Evolutionary conservation across 495 filamentous ascomycete genomes (phyloP).

Genomic region (Penicillium alfredii): DNA sequence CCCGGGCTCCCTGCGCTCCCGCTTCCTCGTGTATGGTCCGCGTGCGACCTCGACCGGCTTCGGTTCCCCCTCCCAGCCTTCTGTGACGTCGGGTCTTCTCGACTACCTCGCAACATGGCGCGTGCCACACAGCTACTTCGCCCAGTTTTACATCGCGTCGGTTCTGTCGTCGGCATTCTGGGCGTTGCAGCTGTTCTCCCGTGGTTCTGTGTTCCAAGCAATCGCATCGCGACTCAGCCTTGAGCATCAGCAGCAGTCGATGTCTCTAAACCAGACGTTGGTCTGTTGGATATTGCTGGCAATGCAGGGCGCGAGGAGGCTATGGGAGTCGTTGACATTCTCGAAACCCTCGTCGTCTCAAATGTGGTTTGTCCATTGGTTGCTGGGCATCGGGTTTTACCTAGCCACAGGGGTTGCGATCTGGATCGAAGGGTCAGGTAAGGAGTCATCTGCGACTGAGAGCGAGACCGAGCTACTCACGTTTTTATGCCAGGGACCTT

Average conservation of each 20-base stretch:
- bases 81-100: slow-evolving; percentile 29
- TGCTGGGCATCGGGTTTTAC: slow-evolving; percentile 76
- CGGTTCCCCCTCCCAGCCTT: slow-evolving; percentile 2
- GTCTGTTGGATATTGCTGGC: slow-evolving; percentile 65
- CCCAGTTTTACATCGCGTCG: slow-evolving; percentile 76
- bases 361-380: slow-evolving; percentile 83
- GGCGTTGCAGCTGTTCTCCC: slow-evolving; percentile 56
- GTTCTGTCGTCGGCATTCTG: slow-evolving; percentile 70
- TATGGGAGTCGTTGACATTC: slow-evolving; percentile 64
- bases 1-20: slow-evolving; percentile 43
- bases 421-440: slow-evolving; percentile 84
- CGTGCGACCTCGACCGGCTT: slow-evolving; percentile 36
- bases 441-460: no score
- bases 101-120: slow-evolving; percentile 48
- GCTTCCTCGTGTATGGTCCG: slow-evolving; percentile 55
- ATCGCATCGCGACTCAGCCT: slow-evolving; percentile 32
- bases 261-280: slow-evolving; percentile 60
- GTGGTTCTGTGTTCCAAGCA: slow-evolving; percentile 45
- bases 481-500: no score
- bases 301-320: slow-evolving; percentile 65
- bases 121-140: slow-evolving; percentile 85
- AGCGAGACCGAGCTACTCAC: no score
- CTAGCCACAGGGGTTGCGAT: slow-evolving; percentile 60
- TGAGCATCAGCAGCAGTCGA: slow-evolving; percentile 38
- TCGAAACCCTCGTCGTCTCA: slow-evolving; percentile 59